Evolutionary conservation across 495 filamentous ascomycete species (phyloP).

Genomic region (Bryoglossum gracile): DNA sequence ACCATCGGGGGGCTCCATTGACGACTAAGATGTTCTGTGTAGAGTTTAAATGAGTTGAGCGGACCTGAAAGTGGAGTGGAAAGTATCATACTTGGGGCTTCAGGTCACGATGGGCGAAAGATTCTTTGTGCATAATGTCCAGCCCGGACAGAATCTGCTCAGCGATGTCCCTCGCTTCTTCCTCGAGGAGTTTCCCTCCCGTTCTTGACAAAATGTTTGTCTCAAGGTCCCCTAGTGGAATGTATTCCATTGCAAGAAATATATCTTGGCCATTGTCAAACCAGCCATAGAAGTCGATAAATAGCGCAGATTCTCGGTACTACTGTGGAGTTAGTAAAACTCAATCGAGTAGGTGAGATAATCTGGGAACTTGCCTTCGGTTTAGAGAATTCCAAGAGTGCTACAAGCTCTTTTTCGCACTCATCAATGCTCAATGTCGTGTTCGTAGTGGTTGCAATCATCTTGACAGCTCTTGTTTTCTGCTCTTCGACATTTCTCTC

Average conservation of each 20-base stretch:
- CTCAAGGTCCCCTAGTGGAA: conserved; percentile 18
- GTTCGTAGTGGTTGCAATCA: neutral
- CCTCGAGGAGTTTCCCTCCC: conserved; percentile 11
- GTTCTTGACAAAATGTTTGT: neutral
- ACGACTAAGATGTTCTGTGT: neutral
- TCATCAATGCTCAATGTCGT: neutral
- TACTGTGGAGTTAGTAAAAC: no score
- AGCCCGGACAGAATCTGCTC: conserved; percentile 1
- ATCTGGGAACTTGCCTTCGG: no score
- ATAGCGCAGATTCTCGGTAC: conserved; percentile 1
- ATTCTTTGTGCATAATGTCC: neutral
- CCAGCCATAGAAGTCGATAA: conserved; percentile 6
- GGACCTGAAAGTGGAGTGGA: conserved; percentile 23
- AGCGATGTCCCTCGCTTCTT: neutral
- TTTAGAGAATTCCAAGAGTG: neutral
- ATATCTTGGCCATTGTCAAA: conserved; percentile 14
- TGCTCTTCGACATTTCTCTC: neutral
- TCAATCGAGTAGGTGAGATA: no score
- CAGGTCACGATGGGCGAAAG: conserved; percentile 3
- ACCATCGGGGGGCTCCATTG: neutral
- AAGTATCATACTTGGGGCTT: conserved; percentile 20
- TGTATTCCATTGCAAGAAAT: conserved; percentile 27
- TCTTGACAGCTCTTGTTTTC: neutral
- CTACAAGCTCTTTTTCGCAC: neutral
- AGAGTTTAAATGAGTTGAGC: conserved; percentile 13